Conservation (phyloP, 2,329 filamentous ascomycete species). For the Hypoxylon sp. region DNA sequence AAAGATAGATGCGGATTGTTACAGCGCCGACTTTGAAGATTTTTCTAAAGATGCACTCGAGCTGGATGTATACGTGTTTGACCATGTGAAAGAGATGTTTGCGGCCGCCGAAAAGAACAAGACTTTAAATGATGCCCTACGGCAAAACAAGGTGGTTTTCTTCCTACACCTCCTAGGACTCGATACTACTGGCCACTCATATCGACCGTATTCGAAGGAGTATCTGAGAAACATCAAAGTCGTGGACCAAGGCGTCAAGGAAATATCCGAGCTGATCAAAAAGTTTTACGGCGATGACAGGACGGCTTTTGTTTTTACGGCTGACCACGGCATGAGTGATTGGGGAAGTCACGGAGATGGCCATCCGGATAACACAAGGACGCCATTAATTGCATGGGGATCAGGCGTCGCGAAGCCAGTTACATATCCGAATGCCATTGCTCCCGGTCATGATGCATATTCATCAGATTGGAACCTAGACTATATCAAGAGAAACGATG, state of each 20-base stretch:
- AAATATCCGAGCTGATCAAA: constrained; percentile 85
- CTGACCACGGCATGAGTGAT: constrained; percentile 99
- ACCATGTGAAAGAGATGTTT: constrained; percentile 91
- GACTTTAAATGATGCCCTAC: constrained; percentile 79
- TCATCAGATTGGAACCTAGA: constrained; percentile 91
- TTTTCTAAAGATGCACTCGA: constrained; percentile 86
- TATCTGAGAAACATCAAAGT: constrained; percentile 96
- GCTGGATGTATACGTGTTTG: constrained; percentile 95
- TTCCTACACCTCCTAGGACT: constrained; percentile 94
- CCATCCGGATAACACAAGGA: constrained; percentile 96
- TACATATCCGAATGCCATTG: constrained; percentile 67
- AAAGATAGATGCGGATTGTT: constrained; percentile 87
- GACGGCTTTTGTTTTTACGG: constrained; percentile 96
- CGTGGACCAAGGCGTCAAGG: constrained; percentile 89
- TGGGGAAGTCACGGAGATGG: constrained; percentile 99
- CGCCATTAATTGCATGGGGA: constrained; percentile 93
- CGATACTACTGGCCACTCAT: constrained; percentile 89
- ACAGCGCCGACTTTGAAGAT: constrained; percentile 88
- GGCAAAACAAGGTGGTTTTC: constrained; percentile 91
- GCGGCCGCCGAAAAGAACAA: constrained; percentile 82
- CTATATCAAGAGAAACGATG: constrained; percentile 87
- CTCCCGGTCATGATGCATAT: constrained; percentile 90
- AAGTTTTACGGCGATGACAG: constrained; percentile 87
- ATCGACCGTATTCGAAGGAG: constrained; percentile 93
- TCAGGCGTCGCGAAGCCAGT: constrained; percentile 87